Conservation (phyloP, 169 alveolate genomes). For the Plasmodium fragile region DNA sequence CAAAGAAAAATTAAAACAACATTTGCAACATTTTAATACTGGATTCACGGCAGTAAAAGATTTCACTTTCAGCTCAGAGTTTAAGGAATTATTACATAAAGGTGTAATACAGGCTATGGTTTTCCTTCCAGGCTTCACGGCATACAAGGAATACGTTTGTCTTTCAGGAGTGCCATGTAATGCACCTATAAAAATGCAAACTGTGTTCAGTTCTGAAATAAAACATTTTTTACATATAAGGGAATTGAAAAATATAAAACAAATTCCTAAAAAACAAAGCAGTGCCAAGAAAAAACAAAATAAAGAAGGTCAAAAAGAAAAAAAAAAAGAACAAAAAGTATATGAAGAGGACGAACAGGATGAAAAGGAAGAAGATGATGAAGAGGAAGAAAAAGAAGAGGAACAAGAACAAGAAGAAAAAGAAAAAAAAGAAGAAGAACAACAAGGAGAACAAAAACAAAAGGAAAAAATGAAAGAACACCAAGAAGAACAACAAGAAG, state of each 20-base stretch:
- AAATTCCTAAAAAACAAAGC: neutral
- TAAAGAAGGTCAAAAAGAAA: too few species aligned
- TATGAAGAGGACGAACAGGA: neutral
- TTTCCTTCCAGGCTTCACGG: constrained; percentile 44
- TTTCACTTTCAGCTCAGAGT: constrained; percentile 27
- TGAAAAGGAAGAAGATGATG: too few species aligned
- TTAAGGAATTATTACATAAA: neutral
- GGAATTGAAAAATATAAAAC: neutral
- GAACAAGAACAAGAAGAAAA: neutral
- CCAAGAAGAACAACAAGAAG: neutral
- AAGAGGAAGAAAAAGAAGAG: too few species aligned
- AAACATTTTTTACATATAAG: neutral
- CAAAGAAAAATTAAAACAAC: neutral
- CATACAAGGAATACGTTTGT: constrained; percentile 48
- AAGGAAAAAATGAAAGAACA: neutral
- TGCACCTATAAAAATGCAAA: constrained; percentile 14
- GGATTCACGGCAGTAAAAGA: neutral
- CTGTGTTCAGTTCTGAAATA: neutral
- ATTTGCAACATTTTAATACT: constrained; percentile 7
- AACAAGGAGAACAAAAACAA: too few species aligned
- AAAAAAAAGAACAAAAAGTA: too few species aligned
- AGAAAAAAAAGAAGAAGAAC: too few species aligned
- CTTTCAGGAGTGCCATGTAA: constrained; percentile 50
- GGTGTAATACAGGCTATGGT: constrained; percentile 31
- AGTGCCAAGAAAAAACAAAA: neutral